Conservation (phyloP, 257 asterid genomes). For the Leonotis leonurus region DNA sequence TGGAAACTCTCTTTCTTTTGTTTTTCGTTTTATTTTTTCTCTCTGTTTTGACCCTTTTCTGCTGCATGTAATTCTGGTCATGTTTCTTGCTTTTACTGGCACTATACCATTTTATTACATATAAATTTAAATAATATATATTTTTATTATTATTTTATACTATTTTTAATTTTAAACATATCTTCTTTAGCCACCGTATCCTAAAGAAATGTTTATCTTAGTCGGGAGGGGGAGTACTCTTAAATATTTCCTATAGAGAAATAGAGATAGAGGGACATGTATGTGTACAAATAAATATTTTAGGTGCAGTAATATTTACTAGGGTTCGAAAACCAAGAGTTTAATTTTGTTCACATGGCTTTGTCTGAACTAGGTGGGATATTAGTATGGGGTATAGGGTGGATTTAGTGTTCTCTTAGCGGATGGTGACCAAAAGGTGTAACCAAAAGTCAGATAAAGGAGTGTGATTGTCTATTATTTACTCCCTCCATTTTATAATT, state of each 20-base stretch:
- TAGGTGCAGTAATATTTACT: slow-evolving; percentile 18
- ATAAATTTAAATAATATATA: too few relatives aligned
- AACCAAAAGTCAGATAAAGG: slow-evolving; percentile 17
- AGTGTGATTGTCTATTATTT: slow-evolving; percentile 7
- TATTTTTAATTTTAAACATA: too few relatives aligned
- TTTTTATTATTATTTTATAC: background rate
- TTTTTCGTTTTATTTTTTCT: too few relatives aligned
- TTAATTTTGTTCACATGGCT: slow-evolving; percentile 34
- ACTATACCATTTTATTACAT: too few relatives aligned
- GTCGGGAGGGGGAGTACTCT: too few relatives aligned
- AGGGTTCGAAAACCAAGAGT: slow-evolving; percentile 27
- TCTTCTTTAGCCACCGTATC: too few relatives aligned
- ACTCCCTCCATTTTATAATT: too few relatives aligned
- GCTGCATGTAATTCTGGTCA: slow-evolving; percentile 11
- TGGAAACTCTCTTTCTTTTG: background rate
- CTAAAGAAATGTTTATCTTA: too few relatives aligned
- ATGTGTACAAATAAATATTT: background rate
- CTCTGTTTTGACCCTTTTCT: background rate
- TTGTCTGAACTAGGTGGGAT: slow-evolving; percentile 26
- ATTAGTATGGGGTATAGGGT: background rate
- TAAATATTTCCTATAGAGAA: too few relatives aligned
- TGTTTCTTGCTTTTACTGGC: background rate
- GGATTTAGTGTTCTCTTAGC: slow-evolving; percentile 13
- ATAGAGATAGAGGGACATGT: too few relatives aligned
- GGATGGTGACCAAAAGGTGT: slow-evolving; percentile 21